Conservation (phyloP, 139 green algal genomes). For the Marvania coccoides region DNA sequence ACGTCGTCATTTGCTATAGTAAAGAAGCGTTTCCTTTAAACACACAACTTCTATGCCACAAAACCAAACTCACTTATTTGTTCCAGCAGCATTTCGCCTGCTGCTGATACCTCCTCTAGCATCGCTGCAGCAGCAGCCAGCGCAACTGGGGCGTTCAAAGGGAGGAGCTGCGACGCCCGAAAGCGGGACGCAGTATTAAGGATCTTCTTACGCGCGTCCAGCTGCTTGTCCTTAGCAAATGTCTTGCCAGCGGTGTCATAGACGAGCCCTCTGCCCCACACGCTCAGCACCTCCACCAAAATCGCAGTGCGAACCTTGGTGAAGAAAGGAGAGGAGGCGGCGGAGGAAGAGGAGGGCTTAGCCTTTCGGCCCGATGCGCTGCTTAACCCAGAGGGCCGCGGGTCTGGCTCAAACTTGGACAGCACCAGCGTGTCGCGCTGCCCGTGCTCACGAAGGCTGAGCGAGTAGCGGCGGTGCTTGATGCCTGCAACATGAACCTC, state of each 20-base stretch:
- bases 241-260: not conserved
- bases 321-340: not conserved
- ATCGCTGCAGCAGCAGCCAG: no score
- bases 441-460: conserved; percentile 9
- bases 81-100: no score
- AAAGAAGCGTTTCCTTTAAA: no score
- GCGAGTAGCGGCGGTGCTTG: conserved; percentile 17
- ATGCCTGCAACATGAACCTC: conserved; percentile 12
- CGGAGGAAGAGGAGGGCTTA: no score
- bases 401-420: conserved; percentile 10
- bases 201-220: not conserved
- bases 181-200: no score
- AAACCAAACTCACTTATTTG: no score
- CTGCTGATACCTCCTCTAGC: no score
- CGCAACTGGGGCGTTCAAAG: no score
- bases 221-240: not conserved
- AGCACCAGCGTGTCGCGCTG: conserved; percentile 18
- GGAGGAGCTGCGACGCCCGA: no score
- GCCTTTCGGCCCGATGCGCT: not conserved
- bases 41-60: no score
- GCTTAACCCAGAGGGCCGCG: not conserved
- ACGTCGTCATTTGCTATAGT: no score
- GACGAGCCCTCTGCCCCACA: not conserved
- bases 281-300: not conserved
- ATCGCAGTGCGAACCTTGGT: not conserved